These are phyloP conservation scores for Entomortierella parvispora DNA, from an alignment of 192 early-diverging fungal species.

Conservation along the genomic window DNA sequence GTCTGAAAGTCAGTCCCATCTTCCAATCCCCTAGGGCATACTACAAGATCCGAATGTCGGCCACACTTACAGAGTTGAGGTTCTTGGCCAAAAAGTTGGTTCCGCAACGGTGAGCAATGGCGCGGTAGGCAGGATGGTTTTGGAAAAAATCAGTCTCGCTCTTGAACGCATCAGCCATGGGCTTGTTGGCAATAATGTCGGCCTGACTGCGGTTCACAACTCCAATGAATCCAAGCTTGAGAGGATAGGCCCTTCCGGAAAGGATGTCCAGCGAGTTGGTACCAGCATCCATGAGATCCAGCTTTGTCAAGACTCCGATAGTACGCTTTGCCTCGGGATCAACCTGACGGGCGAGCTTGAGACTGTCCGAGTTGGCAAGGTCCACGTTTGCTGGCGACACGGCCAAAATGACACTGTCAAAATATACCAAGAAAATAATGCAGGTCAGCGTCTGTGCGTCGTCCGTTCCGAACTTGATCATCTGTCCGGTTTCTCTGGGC, in stretches of 20 bases:
- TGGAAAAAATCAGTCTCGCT: constrained; percentile 76
- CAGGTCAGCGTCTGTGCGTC: background rate
- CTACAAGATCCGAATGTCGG: background rate
- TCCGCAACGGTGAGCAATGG: constrained; percentile 76
- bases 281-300: constrained; percentile 88
- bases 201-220: constrained; percentile 87
- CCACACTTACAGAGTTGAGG: constrained; percentile 64
- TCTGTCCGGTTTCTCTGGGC: background rate
- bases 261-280: constrained; percentile 85
- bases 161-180: constrained; percentile 75
- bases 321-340: constrained; percentile 83
- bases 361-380: constrained; percentile 85
- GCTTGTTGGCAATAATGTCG: constrained; percentile 76
- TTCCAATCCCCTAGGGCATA: too few species aligned
- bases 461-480: background rate
- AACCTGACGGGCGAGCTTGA: constrained; percentile 87
- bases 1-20: too few species aligned
- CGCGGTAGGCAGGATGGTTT: constrained; percentile 76
- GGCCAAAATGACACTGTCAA: constrained; percentile 77
- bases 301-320: constrained; percentile 83
- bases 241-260: constrained; percentile 77
- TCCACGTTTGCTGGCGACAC: constrained; percentile 86
- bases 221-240: constrained; percentile 85
- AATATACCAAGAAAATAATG: background rate
- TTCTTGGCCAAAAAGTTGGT: constrained; percentile 74